Evolutionary conservation across 441 rosid species (phyloP).

Genomic region (Populus hybrid): DNA sequence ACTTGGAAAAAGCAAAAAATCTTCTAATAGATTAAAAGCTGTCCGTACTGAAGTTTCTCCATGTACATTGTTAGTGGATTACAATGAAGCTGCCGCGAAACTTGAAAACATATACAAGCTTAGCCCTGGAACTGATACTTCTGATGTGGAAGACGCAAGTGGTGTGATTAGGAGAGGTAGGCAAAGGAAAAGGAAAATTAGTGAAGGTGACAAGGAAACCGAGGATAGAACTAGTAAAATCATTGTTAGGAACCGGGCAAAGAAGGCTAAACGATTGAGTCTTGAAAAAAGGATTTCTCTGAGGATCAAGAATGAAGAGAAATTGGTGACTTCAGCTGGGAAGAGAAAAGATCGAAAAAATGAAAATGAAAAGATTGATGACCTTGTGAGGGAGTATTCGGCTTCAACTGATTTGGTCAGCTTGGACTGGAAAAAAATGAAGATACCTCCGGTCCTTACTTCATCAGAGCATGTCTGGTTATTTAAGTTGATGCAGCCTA

Average conservation of each 20-base stretch:
- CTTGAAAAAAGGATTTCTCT: slow-evolving; percentile 61
- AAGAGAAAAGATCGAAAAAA: slow-evolving; percentile 27
- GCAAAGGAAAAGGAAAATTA: slow-evolving; percentile 40
- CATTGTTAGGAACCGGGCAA: slow-evolving; percentile 43
- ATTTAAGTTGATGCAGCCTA: slow-evolving; percentile 89
- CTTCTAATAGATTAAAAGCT: slow-evolving; percentile 5
- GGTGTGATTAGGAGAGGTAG: slow-evolving; percentile 29
- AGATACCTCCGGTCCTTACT: slow-evolving; percentile 86
- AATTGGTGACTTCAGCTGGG: slow-evolving; percentile 13
- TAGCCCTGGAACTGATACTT: slow-evolving; percentile 47
- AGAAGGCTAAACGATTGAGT: slow-evolving; percentile 53
- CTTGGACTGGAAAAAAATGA: slow-evolving; percentile 93
- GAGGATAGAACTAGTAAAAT: slow-evolving; percentile 18
- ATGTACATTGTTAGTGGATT: slow-evolving; percentile 49
- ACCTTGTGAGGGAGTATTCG: slow-evolving; percentile 66
- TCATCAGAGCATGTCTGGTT: slow-evolving; percentile 77
- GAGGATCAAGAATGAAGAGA: slow-evolving; percentile 42
- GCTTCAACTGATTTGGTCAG: slow-evolving; percentile 60
- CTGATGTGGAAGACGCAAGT: slow-evolving; percentile 35
- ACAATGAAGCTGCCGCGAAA: slow-evolving; percentile 84
- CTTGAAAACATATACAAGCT: slow-evolving; percentile 81
- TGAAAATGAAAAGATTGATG: slow-evolving; percentile 65
- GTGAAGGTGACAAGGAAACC: slow-evolving; percentile 28
- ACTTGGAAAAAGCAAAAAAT: slow-evolving; percentile 33
- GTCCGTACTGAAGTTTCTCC: slow-evolving; percentile 28